These are phyloP conservation scores for Metarhizium brunneum DNA, from an alignment of 2,329 filamentous ascomycete species.

Conservation along the genomic window DNA sequence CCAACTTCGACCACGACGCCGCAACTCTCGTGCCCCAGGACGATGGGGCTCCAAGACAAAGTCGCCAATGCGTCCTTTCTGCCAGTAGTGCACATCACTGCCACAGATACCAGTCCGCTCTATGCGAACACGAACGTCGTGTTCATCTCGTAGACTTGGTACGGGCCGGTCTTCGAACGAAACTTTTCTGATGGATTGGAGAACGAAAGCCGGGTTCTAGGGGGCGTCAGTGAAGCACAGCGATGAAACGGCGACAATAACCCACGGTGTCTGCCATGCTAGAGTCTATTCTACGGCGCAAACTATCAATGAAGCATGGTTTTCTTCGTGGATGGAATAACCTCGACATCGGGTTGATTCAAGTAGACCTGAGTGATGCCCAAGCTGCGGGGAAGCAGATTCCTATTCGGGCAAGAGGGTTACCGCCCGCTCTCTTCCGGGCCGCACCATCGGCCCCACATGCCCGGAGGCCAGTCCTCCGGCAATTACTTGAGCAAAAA, in stretches of 20 bases:
- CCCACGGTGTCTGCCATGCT: neutral
- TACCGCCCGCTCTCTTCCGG: constrained; percentile 3
- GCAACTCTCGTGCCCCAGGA: constrained; percentile 37
- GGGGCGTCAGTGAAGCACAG: neutral
- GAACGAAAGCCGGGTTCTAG: constrained; percentile 37
- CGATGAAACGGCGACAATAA: neutral
- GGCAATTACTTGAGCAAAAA: neutral
- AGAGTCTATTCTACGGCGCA: neutral
- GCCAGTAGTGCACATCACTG: constrained; percentile 37
- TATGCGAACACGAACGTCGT: constrained; percentile 23
- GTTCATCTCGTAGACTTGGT: constrained; percentile 26
- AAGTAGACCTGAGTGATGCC: too few relatives aligned
- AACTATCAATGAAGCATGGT: too few relatives aligned
- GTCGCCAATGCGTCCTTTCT: constrained; percentile 36
- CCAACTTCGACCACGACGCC: constrained; percentile 32
- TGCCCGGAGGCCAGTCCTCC: constrained; percentile 2
- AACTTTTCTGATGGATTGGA: constrained; percentile 33
- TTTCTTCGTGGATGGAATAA: too few relatives aligned
- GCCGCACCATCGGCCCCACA: neutral
- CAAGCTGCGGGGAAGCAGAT: neutral
- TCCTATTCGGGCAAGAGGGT: constrained; percentile 4
- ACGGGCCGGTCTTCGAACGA: constrained; percentile 33
- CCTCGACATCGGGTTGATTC: too few relatives aligned
- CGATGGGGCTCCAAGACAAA: constrained; percentile 34
- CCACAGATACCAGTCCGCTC: constrained; percentile 39